phyloP scores from a whole-genome alignment of 495 filamentous ascomycete genomes.

The Daldinia childiae region DNA sequence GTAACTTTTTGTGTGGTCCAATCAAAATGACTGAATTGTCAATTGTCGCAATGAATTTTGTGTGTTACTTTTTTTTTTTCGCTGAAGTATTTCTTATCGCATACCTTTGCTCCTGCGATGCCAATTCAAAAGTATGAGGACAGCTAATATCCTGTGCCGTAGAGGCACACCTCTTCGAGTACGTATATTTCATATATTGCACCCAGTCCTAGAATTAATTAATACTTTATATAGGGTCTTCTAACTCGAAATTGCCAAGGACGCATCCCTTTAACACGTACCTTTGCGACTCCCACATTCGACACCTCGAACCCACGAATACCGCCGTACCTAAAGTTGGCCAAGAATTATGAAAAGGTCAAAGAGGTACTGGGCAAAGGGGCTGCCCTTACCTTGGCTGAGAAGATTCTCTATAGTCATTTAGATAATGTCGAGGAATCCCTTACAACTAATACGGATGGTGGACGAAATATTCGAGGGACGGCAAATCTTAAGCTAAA shows the following conservation, averaged over 20 bases:
- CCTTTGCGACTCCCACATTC: conserved; percentile 46
- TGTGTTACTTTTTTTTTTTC: conserved; percentile 24
- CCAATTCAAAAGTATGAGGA: conserved; percentile 43
- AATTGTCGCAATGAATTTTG: conserved; percentile 22
- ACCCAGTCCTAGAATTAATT: neutral
- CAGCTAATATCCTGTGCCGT: conserved; percentile 43
- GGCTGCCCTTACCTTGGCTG: conserved; percentile 83
- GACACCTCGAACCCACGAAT: conserved; percentile 47
- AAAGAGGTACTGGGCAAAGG: conserved; percentile 73
- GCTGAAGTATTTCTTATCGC: conserved; percentile 4
- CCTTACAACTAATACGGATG: conserved; percentile 78
- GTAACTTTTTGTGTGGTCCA: conserved; percentile 24
- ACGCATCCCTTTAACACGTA: conserved; percentile 38
- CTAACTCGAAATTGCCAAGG: conserved; percentile 35
- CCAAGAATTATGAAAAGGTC: conserved; percentile 64
- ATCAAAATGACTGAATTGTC: conserved; percentile 33
- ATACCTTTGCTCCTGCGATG: conserved; percentile 33
- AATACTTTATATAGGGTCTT: conserved; percentile 25
- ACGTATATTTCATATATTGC: conserved; percentile 4
- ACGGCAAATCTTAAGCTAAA: conserved; percentile 96
- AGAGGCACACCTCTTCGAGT: conserved; percentile 44
- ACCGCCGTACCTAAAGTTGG: conserved; percentile 58
- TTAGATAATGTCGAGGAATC: conserved; percentile 87
- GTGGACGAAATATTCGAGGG: conserved; percentile 83
- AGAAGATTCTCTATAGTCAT: conserved; percentile 98